Evolutionary conservation across 495 filamentous ascomycete genomes (phyloP).

Genomic region (Neurospora tetraspora): DNA sequence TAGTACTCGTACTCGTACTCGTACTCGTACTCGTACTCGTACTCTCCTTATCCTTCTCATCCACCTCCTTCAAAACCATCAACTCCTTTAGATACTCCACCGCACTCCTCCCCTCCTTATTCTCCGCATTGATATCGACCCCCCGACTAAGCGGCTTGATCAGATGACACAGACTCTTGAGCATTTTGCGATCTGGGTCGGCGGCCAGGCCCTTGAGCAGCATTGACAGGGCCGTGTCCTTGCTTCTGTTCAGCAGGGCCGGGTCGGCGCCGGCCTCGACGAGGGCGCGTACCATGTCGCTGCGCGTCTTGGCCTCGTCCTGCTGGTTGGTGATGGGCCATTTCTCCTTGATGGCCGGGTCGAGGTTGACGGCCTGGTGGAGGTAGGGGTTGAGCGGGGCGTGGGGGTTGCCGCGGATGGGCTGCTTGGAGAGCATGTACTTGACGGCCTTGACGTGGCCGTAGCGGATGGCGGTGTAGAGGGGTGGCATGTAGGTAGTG

Average conservation of each 20-base stretch:
- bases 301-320: neutral
- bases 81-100: neutral
- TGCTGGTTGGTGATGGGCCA: neutral
- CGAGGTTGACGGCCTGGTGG: neutral
- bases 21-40: neutral
- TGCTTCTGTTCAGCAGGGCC: neutral
- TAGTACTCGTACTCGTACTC: neutral
- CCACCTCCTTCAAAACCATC: neutral
- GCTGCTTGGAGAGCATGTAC: constrained; percentile 1
- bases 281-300: neutral
- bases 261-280: constrained; percentile 3
- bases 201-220: neutral
- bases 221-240: neutral
- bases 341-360: neutral
- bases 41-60: neutral
- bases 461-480: neutral
- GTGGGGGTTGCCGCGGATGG: constrained; percentile 1
- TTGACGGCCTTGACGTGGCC: neutral
- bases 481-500: too few species aligned
- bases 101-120: neutral
- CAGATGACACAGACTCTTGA: neutral
- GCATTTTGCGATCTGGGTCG: neutral
- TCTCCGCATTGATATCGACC: neutral
- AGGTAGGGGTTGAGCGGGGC: neutral
- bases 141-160: constrained; percentile 1